Conservation (phyloP, 2,329 filamentous ascomycete species). For the Akanthomyces muscarius region DNA sequence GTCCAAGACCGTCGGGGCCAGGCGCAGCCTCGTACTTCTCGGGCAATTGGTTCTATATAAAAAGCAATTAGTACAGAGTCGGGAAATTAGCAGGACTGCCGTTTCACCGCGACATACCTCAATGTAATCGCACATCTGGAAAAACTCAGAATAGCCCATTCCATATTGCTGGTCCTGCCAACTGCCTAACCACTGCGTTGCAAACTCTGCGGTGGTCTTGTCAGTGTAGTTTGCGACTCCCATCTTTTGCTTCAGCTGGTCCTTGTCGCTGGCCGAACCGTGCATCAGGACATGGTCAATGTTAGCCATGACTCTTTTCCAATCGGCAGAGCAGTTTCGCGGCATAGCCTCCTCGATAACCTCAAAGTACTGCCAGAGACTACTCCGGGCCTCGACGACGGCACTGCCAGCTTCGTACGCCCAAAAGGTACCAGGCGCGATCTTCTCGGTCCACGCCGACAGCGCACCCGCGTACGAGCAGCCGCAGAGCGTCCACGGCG, state of each 20-base stretch:
- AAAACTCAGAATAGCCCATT: slow-evolving; percentile 33
- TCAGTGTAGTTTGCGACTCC: slow-evolving; percentile 38
- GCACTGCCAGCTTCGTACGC: slow-evolving; percentile 73
- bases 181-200: slow-evolving; percentile 25
- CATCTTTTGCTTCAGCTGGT: slow-evolving; percentile 40
- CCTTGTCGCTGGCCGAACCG: slow-evolving; percentile 27
- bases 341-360: slow-evolving; percentile 43
- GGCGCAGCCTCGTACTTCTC: not conserved
- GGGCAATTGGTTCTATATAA: not conserved
- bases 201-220: slow-evolving; percentile 42
- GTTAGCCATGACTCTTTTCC: slow-evolving; percentile 48
- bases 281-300: slow-evolving; percentile 45
- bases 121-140: slow-evolving; percentile 34
- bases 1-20: not conserved
- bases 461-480: slow-evolving; percentile 77
- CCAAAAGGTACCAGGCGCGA: slow-evolving; percentile 73
- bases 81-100: no score
- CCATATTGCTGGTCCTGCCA: slow-evolving; percentile 34
- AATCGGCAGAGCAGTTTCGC: slow-evolving; percentile 58
- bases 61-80: not conserved
- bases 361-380: slow-evolving; percentile 60
- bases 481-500: slow-evolving; percentile 71
- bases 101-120: slow-evolving; percentile 21
- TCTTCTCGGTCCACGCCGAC: slow-evolving; percentile 65
- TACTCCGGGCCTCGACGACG: slow-evolving; percentile 68